phyloP scores from a whole-genome alignment of 2,329 filamentous ascomycete species.

The Aureobasidium pullulans region DNA sequence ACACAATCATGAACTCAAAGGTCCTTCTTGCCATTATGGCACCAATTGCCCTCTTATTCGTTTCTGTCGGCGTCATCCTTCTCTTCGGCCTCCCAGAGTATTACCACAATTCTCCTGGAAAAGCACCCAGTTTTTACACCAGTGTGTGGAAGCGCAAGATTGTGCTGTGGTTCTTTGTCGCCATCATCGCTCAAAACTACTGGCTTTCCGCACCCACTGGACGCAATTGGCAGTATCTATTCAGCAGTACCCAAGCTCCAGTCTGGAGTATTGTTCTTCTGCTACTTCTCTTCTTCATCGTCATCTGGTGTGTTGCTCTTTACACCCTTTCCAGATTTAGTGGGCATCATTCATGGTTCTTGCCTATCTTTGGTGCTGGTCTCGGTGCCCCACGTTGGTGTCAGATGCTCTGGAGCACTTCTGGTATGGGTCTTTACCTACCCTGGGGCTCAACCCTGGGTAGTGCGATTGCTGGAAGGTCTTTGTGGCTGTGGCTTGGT shows the following conservation, averaged over 20 bases:
- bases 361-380: constrained; percentile 60
- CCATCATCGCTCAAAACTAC: constrained; percentile 59
- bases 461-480: constrained; percentile 49
- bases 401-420: constrained; percentile 60
- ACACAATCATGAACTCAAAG: constrained; percentile 18
- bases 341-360: constrained; percentile 56
- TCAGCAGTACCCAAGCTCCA: constrained; percentile 48
- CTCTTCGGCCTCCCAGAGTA: constrained; percentile 57
- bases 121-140: constrained; percentile 59
- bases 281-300: constrained; percentile 47
- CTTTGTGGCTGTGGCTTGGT: constrained; percentile 60
- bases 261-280: constrained; percentile 53
- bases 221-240: constrained; percentile 59
- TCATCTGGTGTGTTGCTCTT: constrained; percentile 50
- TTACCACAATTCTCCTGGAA: constrained; percentile 57
- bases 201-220: constrained; percentile 60
- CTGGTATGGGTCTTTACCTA: constrained; percentile 54
- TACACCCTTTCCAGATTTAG: constrained; percentile 48
- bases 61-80: constrained; percentile 47
- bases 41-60: constrained; percentile 51
- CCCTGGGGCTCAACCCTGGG: constrained; percentile 52
- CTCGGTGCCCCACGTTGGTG: constrained; percentile 60
- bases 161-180: constrained; percentile 59
- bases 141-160: constrained; percentile 56
- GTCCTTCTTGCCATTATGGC: constrained; percentile 45